Base-by-base conservation (phyloP, 2,329 filamentous ascomycete genomes). In the Dendrostoma leiphaemia region DNA sequence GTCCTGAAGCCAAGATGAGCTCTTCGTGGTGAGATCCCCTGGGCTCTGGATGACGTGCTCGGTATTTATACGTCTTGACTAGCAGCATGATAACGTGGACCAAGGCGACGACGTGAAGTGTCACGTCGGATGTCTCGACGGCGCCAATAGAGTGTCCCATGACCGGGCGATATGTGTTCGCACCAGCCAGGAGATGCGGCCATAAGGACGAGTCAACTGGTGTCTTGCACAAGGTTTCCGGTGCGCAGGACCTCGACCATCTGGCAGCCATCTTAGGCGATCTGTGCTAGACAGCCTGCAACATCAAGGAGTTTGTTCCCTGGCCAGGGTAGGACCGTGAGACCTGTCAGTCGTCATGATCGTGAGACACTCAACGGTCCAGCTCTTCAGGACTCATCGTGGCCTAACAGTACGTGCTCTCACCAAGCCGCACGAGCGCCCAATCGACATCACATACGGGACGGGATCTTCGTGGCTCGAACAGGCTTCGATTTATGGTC, bases 311-410 rank as follows among this genome's bases (percentile, higher is more conserved):
- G 29, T 29, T 43, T 31, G 28, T 35, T n/a, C 6, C 13, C 17
- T 19, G 7, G n/a, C 12, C 23, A 12, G 48, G 31, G 52, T 58
- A 23, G 44, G 52, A 58, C 56, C 43, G 46, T 46, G 56, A 43
- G 32, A 41, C 38, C 31, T 46, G 34, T n/a, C 17, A 15, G 34
- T 37, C 34, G 13, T 37, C 17, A 6, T 37, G 34, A 15, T 15
- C 24, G 54, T 50, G 15, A 17, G 47, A 54, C 54, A 31, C 54
- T 51, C 41, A 53, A 57, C 43, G 35, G 34, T 48, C 34, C 24
- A 24, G 51, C 46, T 34, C 32, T 46, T 47, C 6, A 28, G 8
- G 13, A 6, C 32, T 23, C 38, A 23, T 23, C 38, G 26, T 23
- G 38, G 10, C 13, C 24, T 41, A 23, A 15, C 21, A 15, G 24